Evolutionary conservation across 371 early-diverging fungal genomes (phyloP).

Genomic region (Lichtheimia hyalospora): DNA sequence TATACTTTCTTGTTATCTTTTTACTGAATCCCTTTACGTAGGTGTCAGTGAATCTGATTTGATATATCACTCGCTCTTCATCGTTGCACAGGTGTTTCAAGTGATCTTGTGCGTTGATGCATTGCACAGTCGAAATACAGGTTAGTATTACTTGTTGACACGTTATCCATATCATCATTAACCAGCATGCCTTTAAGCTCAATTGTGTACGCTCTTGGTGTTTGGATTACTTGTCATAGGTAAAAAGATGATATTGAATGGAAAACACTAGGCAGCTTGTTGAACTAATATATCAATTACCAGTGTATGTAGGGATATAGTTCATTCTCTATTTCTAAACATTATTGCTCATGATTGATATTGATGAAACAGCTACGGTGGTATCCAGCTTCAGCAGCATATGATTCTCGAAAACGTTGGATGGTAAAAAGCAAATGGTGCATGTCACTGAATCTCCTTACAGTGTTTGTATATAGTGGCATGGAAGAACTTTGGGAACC

Average conservation of each 20-base stretch:
- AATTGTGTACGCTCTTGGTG: conserved; percentile 35
- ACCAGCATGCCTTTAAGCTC: conserved; percentile 23
- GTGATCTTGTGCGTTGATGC: conserved; percentile 47
- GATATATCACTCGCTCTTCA: conserved; percentile 51
- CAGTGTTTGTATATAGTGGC: conserved; percentile 15
- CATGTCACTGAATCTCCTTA: not conserved
- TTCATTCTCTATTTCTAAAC: not conserved
- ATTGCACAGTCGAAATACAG: conserved; percentile 46
- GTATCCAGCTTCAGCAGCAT: conserved; percentile 52
- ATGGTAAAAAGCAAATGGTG: conserved; percentile 22
- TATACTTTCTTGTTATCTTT: not conserved
- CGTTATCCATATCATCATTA: not conserved
- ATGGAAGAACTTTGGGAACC: conserved; percentile 22
- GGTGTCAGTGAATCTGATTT: conserved; percentile 57
- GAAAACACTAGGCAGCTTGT: not conserved
- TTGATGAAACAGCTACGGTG: conserved; percentile 35
- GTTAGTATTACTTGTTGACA: conserved; percentile 13
- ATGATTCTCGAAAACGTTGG: conserved; percentile 48
- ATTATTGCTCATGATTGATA: not conserved
- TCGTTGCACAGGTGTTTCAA: conserved; percentile 49
- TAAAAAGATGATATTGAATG: conserved; percentile 9
- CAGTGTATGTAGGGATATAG: not conserved
- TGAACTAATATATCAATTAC: not conserved
- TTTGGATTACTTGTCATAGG: conserved; percentile 50
- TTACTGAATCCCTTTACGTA: not conserved